These are phyloP conservation scores for Pseudogymnoascus sp. DNA, from an alignment of 2,329 filamentous ascomycete species.

Conservation along the genomic window DNA sequence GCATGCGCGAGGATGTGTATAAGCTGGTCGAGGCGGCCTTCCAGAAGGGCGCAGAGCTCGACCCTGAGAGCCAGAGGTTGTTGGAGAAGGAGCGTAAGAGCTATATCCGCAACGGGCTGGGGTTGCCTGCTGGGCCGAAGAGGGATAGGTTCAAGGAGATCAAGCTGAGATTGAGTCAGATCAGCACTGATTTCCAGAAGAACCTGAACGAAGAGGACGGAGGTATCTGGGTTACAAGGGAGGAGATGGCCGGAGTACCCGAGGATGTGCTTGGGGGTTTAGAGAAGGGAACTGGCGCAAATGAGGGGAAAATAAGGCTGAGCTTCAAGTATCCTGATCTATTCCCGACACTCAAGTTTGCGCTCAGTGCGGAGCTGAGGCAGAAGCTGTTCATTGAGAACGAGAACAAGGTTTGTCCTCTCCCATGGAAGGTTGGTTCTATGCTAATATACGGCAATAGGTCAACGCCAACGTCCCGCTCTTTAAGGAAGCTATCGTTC, in stretches of 20 bases:
- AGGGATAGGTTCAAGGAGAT: constrained; percentile 80
- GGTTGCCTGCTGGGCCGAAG: constrained; percentile 60
- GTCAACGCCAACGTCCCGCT: constrained; percentile 64
- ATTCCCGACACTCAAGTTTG: constrained; percentile 72
- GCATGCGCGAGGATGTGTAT: constrained; percentile 78
- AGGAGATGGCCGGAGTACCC: constrained; percentile 70
- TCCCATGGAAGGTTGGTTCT: not conserved
- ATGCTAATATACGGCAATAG: constrained; percentile 23
- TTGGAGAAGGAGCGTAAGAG: constrained; percentile 71
- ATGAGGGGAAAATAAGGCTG: constrained; percentile 66
- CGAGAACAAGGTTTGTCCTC: constrained; percentile 60
- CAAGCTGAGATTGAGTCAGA: constrained; percentile 69
- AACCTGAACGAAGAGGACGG: constrained; percentile 77
- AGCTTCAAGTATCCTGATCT: constrained; percentile 80
- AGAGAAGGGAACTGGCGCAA: constrained; percentile 64
- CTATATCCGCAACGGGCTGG: constrained; percentile 70
- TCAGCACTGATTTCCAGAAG: constrained; percentile 70
- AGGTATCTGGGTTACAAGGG: constrained; percentile 68
- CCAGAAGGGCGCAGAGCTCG: constrained; percentile 52
- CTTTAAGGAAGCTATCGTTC: constrained; percentile 66
- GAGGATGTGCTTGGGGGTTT: constrained; percentile 58
- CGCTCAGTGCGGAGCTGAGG: constrained; percentile 60
- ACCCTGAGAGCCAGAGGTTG: constrained; percentile 63
- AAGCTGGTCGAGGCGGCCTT: constrained; percentile 53
- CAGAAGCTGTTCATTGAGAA: constrained; percentile 65